Conservation (phyloP, 2,329 filamentous ascomycete species). For the Aureobasidium sp. region DNA sequence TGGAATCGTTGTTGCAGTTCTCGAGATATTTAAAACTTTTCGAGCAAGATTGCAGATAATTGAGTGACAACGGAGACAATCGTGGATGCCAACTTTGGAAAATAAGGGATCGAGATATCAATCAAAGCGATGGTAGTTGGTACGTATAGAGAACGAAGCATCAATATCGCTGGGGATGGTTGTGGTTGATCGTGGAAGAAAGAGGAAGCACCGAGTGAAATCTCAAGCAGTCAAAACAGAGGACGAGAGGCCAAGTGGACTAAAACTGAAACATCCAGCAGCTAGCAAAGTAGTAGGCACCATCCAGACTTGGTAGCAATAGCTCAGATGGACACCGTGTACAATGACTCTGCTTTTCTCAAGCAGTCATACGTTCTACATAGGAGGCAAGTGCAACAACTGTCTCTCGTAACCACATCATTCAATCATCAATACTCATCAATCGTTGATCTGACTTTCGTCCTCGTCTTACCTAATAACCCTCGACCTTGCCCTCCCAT, state of each 20-base stretch:
- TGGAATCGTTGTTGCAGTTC: too few species aligned
- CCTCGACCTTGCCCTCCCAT: slow-evolving; percentile 20
- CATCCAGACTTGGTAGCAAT: not conserved
- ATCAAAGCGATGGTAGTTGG: too few species aligned
- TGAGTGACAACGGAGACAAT: too few species aligned
- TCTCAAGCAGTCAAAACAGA: too few species aligned
- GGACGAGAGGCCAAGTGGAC: not conserved
- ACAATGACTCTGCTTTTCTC: not conserved
- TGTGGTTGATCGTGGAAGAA: too few species aligned
- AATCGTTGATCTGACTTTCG: not conserved
- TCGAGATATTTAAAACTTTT: too few species aligned
- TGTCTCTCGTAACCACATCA: not conserved
- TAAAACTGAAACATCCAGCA: not conserved
- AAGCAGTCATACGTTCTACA: not conserved
- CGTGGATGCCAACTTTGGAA: too few species aligned
- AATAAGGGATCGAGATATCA: too few species aligned
- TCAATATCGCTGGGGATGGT: too few species aligned
- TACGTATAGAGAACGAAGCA: too few species aligned
- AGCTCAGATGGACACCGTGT: not conserved
- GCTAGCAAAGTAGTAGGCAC: not conserved
- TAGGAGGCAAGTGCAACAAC: not conserved
- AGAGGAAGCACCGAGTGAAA: too few species aligned
- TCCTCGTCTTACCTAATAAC: slow-evolving; percentile 17
- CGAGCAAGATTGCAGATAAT: too few species aligned
- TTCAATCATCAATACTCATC: slow-evolving; percentile 8